phyloP scores from a whole-genome alignment of 768 basidiomycete genomes.

The Xerocomellus dryophilus region DNA sequence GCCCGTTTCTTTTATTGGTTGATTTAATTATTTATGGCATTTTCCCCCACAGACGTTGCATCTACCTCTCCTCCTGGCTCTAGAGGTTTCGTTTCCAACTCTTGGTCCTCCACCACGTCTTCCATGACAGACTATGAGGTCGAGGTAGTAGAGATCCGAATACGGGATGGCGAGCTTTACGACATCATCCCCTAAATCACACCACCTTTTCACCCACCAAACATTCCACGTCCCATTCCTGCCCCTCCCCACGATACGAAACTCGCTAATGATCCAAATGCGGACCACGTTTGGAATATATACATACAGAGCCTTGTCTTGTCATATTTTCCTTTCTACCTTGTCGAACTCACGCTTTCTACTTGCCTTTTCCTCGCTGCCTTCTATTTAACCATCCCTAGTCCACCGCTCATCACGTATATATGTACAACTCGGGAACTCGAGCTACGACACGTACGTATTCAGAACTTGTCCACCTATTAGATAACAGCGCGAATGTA shows the following conservation, averaged over 20 bases:
- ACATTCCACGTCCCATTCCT: not conserved
- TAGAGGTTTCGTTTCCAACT: conserved; percentile 61
- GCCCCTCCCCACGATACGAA: conserved; percentile 1
- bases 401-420: not conserved
- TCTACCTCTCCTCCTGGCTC: conserved; percentile 80
- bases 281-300: conserved; percentile 13
- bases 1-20: conserved; percentile 33
- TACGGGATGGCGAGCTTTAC: conserved; percentile 73
- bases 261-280: conserved; percentile 12
- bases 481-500: conserved; percentile 17
- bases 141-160: conserved; percentile 85
- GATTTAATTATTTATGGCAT: not conserved
- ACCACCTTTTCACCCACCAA: not conserved
- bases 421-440: conserved; percentile 4
- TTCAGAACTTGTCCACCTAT: not conserved
- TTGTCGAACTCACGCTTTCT: conserved; percentile 14
- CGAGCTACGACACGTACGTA: conserved; percentile 7
- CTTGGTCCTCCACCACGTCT: conserved; percentile 64
- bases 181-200: conserved; percentile 61
- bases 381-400: not conserved
- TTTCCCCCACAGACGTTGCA: conserved; percentile 56
- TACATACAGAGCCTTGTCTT: conserved; percentile 6
- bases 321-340: not conserved
- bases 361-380: not conserved
- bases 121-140: conserved; percentile 75